A percentile compares a stretch with the other conserved stretches of the same genome.
phyloP scores from a whole-genome alignment of 2,329 filamentous ascomycete species.

The Calonectria leucothoes region DNA sequence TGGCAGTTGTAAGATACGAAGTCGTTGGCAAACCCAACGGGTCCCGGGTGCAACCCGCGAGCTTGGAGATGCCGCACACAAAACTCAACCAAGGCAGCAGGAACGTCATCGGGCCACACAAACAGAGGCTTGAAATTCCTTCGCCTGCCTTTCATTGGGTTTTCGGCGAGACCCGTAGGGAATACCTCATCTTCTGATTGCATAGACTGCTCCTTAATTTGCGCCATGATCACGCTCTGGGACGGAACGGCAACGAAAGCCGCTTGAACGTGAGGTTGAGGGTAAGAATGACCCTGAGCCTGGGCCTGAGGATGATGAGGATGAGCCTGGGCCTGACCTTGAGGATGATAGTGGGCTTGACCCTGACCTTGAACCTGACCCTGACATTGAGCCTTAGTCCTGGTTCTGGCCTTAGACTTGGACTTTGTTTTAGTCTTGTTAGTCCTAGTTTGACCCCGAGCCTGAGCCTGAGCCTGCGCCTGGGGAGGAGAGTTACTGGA shows the following conservation, averaged over 20 bases:
- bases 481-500: background rate
- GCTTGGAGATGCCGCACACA: background rate
- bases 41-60: background rate
- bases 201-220: background rate
- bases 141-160: background rate
- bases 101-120: background rate
- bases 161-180: background rate
- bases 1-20: background rate
- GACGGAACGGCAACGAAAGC: background rate
- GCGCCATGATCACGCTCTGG: background rate
- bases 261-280: background rate
- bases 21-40: background rate
- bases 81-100: background rate
- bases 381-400: background rate
- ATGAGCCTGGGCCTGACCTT: background rate
- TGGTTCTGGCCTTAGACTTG: background rate
- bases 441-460: background rate
- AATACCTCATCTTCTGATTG: background rate
- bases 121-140: background rate
- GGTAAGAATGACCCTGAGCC: background rate
- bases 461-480: background rate
- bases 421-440: background rate
- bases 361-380: background rate
- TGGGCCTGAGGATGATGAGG: background rate
- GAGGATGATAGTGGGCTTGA: background rate